phyloP scores from a whole-genome alignment of 495 filamentous ascomycete species.

The Neurospora cerealis region DNA sequence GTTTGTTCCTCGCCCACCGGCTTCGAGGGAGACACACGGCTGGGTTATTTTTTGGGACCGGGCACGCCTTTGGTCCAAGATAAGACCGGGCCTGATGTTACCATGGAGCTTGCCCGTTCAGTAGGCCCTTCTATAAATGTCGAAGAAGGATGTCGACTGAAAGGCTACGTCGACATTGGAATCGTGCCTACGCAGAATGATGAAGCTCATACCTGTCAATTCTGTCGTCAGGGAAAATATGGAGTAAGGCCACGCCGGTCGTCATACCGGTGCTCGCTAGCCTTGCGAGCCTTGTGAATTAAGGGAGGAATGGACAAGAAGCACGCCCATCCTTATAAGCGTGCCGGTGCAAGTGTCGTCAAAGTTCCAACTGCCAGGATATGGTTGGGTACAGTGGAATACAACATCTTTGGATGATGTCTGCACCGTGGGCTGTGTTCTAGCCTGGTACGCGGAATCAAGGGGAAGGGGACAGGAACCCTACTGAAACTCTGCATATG shows the following conservation, averaged over 20 bases:
- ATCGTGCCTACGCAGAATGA: neutral
- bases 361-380: neutral
- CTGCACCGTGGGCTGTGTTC: neutral
- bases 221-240: neutral
- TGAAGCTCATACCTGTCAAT: neutral
- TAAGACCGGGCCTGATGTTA: neutral
- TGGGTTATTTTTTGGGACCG: neutral
- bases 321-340: neutral
- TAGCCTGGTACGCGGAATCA: neutral
- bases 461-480: neutral
- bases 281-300: neutral
- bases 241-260: neutral
- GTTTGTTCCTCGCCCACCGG: neutral
- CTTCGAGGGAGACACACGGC: neutral
- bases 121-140: neutral
- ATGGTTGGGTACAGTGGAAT: neutral
- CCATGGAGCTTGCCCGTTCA: neutral
- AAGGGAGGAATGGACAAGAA: neutral
- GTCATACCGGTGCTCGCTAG: neutral
- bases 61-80: neutral
- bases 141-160: neutral
- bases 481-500: neutral
- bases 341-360: neutral
- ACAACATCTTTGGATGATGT: neutral
- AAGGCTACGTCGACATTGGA: neutral